Base-by-base conservation (phyloP, 1,139 yeast genomes). In the Zygoascus meyerae region DNA sequence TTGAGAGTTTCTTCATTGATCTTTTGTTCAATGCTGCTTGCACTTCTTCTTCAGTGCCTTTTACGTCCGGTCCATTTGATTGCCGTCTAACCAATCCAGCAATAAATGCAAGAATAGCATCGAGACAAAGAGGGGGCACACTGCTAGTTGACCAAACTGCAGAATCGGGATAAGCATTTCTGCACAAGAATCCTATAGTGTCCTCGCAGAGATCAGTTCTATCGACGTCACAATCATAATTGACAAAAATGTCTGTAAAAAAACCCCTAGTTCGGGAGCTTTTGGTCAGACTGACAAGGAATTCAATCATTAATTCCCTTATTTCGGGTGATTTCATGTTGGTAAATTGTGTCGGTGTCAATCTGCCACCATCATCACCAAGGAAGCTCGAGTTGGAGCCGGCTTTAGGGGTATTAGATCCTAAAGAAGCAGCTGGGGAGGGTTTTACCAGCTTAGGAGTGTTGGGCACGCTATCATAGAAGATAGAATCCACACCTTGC, bases 121-220 rank as follows among this genome's bases (percentile, higher is more conserved):
- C 97, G 42, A 92, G 71, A 59, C 97, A 92, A 9, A 90, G 75
- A 1, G 97, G 97, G 0, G 98, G 97, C 1, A 92, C 95, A 58
- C 79, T 83, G 34, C 85, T 86, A 0, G 97, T 86, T 0, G 95
- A 83, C 58, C 76, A 71, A 5, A 63, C 56, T 0, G 95, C 92
- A 16, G 89, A 77, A 57, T 86, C 95, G 0, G 96, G 94, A 42
- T 85, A 74, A 0, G 95, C 81, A 37, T 86, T 70, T 46, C 83
- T 76, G 52, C 95, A 81, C 46, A 94, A 72, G 47, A 83, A 78
- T 42, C 83, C 83, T 44, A 92, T 65, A 26, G 86, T 69, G 39
- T 78, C 78, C 18, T 75, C 76, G n/a, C 95, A 75, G 49, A 94
- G 68, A 63, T 94, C 97, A 1, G 84, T 75, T 54, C 94, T 78